These are phyloP conservation scores for Rickenella mellea DNA, from an alignment of 768 basidiomycete genomes.

Conservation along the genomic window DNA sequence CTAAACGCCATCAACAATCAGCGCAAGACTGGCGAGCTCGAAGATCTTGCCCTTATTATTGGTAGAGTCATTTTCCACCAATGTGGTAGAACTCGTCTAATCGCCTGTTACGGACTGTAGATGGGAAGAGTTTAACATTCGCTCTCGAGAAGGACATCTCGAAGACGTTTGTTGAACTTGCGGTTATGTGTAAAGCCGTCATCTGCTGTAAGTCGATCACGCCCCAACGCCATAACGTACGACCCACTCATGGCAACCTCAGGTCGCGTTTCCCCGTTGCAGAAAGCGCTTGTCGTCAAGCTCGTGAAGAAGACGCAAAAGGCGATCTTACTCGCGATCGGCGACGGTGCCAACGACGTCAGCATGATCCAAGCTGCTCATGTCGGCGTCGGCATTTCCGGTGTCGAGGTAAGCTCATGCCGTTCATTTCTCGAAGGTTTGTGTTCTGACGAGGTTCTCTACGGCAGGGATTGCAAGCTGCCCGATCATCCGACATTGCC, in stretches of 20 bases:
- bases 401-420: constrained; percentile 65
- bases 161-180: constrained; percentile 85
- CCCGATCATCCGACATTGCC: constrained; percentile 92
- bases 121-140: constrained; percentile 89
- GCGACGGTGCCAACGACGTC: constrained; percentile 97
- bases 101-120: constrained; percentile 28
- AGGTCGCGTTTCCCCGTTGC: constrained; percentile 96
- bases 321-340: constrained; percentile 90
- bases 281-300: constrained; percentile 96
- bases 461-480: constrained; percentile 87
- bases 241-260: constrained; percentile 7
- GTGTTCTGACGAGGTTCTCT: background rate
- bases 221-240: background rate
- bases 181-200: constrained; percentile 97
- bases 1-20: constrained; percentile 91
- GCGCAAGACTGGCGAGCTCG: constrained; percentile 80
- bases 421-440: constrained; percentile 1
- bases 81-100: background rate
- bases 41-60: constrained; percentile 91
- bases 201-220: constrained; percentile 70
- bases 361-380: constrained; percentile 99
- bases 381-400: constrained; percentile 95
- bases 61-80: constrained; percentile 28
- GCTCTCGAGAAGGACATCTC: constrained; percentile 91
- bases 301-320: constrained; percentile 97